These are phyloP conservation scores for Onygenales sp. DNA, from an alignment of 2,329 filamentous ascomycete genomes.

Conservation along the genomic window DNA sequence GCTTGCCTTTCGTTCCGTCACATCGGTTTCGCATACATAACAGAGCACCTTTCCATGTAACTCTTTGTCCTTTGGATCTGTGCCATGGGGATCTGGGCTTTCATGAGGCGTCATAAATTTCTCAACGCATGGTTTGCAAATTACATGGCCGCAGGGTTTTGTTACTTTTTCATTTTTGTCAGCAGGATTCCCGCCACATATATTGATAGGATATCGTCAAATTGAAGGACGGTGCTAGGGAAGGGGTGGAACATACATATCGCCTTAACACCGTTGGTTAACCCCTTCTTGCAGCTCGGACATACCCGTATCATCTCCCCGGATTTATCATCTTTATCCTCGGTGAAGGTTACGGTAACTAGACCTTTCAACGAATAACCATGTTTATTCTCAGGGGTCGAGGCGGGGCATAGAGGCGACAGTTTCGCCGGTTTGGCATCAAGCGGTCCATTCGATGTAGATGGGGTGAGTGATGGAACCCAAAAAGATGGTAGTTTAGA, in stretches of 20 bases:
- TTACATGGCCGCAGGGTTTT: slow-evolving; percentile 82
- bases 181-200: neutral
- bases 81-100: slow-evolving; percentile 51
- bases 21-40: slow-evolving; percentile 76
- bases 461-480: slow-evolving; percentile 76
- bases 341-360: slow-evolving; percentile 65
- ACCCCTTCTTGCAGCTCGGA: slow-evolving; percentile 72
- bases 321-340: slow-evolving; percentile 50
- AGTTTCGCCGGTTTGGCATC: slow-evolving; percentile 55
- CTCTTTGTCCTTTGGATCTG: slow-evolving; percentile 38
- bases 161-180: slow-evolving; percentile 42
- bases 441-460: slow-evolving; percentile 47
- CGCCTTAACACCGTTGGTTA: slow-evolving; percentile 75
- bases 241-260: slow-evolving; percentile 40
- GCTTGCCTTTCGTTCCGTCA: slow-evolving; percentile 42
- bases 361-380: slow-evolving; percentile 68
- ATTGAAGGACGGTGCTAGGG: neutral
- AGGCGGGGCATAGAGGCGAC: slow-evolving; percentile 67
- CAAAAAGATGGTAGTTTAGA: slow-evolving; percentile 77
- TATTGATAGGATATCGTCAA: neutral
- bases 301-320: slow-evolving; percentile 51
- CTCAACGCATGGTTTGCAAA: slow-evolving; percentile 75
- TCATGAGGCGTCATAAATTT: slow-evolving; percentile 64
- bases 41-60: slow-evolving; percentile 50
- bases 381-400: slow-evolving; percentile 57